A percentile compares a stretch with the other conserved stretches of the same genome.
Evolutionary conservation across 1,284 basidiomycete genomes (phyloP).

Genomic region (Cystobasidium slooffiae): DNA sequence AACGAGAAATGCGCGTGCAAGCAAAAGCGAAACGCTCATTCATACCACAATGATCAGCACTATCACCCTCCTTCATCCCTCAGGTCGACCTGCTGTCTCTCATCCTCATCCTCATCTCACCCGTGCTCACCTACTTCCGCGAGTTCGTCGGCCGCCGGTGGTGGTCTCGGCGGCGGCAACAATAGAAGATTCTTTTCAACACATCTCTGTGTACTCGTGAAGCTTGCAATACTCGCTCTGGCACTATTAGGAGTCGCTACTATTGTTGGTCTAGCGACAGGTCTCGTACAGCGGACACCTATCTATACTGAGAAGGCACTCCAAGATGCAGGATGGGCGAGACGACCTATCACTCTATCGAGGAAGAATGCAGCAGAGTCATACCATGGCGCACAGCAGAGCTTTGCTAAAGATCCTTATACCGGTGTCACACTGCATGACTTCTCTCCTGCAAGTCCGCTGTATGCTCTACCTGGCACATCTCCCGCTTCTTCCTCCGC

Average conservation of each 20-base stretch:
- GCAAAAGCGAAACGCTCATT: not conserved
- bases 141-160: not conserved
- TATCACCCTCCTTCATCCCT: constrained; percentile 8
- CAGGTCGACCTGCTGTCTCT: not conserved
- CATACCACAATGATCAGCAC: not conserved
- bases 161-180: constrained; percentile 5
- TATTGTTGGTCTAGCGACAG: constrained; percentile 32
- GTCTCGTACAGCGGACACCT: constrained; percentile 29
- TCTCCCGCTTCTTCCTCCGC: constrained; percentile 13
- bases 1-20: not conserved
- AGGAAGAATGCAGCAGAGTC: not conserved
- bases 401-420: constrained; percentile 15
- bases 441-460: constrained; percentile 14
- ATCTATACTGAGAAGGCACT: constrained; percentile 41
- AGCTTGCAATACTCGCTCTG: constrained; percentile 27
- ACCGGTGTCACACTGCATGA: constrained; percentile 41
- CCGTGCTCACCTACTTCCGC: not conserved
- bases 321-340: constrained; percentile 42
- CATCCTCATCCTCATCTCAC: not conserved
- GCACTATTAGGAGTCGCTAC: constrained; percentile 29
- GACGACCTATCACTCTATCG: constrained; percentile 27
- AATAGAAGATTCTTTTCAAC: not conserved
- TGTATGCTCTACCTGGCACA: constrained; percentile 37
- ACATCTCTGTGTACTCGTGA: not conserved
- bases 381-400: not conserved